Percentiles rank a stretch among this genome's conserved stretches.
These are phyloP conservation scores for Boletus austroedulis DNA, from an alignment of 1,284 basidiomycete species.

Conservation along the genomic window DNA sequence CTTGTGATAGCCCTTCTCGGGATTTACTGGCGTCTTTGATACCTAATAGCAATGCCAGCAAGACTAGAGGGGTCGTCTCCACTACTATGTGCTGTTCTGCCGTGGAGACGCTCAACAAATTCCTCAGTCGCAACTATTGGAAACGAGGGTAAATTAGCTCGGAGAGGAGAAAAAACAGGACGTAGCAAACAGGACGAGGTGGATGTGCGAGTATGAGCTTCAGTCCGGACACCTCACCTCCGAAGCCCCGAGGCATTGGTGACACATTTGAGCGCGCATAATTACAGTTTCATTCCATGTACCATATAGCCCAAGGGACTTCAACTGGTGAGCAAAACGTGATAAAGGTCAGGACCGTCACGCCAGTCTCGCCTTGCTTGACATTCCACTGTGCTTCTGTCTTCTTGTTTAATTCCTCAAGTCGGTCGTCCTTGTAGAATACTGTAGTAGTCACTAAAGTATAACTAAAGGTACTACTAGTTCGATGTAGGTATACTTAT, in stretches of 20 bases:
- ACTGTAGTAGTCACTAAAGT: too few species aligned
- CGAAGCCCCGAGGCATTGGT: slow-evolving; percentile 57
- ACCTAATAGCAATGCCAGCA: slow-evolving; percentile 74
- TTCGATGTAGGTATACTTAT: too few species aligned
- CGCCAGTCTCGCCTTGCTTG: too few species aligned
- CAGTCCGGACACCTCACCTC: slow-evolving; percentile 45
- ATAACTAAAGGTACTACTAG: too few species aligned
- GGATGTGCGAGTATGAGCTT: slow-evolving; percentile 76
- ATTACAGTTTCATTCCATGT: too few species aligned
- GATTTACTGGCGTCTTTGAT: slow-evolving; percentile 83
- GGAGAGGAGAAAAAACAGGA: slow-evolving; percentile 39
- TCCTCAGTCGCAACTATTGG: slow-evolving; percentile 69
- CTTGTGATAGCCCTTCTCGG: slow-evolving; percentile 83
- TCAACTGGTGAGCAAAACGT: too few species aligned
- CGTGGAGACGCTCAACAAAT: slow-evolving; percentile 77
- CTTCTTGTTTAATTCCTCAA: too few species aligned
- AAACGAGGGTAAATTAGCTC: slow-evolving; percentile 55
- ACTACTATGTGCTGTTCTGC: slow-evolving; percentile 86
- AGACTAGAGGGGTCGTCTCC: slow-evolving; percentile 70
- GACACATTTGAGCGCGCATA: slow-evolving; percentile 46
- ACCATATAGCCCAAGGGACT: too few species aligned
- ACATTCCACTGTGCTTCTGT: too few species aligned
- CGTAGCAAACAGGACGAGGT: slow-evolving; percentile 65
- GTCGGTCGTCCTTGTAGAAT: too few species aligned
- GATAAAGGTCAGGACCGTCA: too few species aligned